Evolutionary conservation across 2,329 filamentous ascomycete genomes (phyloP).

Genomic region (Alternaria sp.): DNA sequence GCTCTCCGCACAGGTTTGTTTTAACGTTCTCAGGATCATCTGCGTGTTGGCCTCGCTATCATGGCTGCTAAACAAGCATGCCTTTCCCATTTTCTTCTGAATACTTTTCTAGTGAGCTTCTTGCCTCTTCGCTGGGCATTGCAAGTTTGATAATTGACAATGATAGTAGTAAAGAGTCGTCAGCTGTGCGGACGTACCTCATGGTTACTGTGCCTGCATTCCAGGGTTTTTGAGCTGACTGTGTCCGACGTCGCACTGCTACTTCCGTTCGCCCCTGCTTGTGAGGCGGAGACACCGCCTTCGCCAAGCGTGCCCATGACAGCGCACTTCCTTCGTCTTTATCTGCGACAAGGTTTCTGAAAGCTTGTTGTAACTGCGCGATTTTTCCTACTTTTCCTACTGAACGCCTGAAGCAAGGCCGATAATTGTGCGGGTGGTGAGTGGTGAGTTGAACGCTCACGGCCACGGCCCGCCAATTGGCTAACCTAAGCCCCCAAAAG

Average conservation of each 20-base stretch:
- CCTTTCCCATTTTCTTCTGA: background rate
- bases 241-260: background rate
- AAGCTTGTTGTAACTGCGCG: background rate
- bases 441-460: background rate
- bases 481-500: background rate
- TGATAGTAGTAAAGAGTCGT: background rate
- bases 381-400: background rate
- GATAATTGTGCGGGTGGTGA: background rate
- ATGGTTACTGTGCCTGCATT: background rate
- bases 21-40: background rate
- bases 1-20: background rate
- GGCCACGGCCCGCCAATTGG: background rate
- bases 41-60: background rate
- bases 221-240: background rate
- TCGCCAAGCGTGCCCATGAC: background rate
- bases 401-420: conserved; percentile 2
- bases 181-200: background rate
- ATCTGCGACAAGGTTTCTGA: background rate
- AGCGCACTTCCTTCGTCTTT: background rate
- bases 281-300: background rate
- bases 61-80: background rate
- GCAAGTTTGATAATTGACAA: background rate
- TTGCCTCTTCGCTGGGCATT: background rate
- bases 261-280: background rate
- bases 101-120: background rate